Base-by-base conservation (phyloP, 306 rosid species). In the Corylus americana region DNA sequence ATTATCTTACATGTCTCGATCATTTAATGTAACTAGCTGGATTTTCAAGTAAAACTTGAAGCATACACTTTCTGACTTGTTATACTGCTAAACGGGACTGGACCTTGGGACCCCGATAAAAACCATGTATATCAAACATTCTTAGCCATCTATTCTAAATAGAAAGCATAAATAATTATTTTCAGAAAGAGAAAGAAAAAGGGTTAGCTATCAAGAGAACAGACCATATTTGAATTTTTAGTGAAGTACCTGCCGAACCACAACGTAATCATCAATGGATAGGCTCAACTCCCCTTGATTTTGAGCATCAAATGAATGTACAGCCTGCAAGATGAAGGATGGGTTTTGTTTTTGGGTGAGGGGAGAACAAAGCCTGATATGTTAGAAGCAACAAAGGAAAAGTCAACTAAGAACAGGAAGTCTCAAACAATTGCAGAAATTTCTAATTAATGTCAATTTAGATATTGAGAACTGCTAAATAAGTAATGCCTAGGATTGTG, bases 221-320 rank as follows among this genome's bases (percentile, higher is more conserved):
- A 13, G 58, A 27, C 50, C 51, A 42, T 29, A 75, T 61, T 53
- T 63, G 27, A 64, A 55, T 68, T 55, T 54, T 31, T 35, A 31
- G 25, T 47, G 55, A 78, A 64, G 74, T 94, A 94, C 98, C 97
- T 94, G 92, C 35, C 89, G 95, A 75, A 94, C 90, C 75, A 91
- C 86, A 39, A 94, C 93, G 77, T 78, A 89, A 81, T 92, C 97
- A 80, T 90, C 97, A 51, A 94, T 55, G 4, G 97, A 85, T 61
- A 94, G 85, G 82, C 82, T 92, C 71, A 94, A 84, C 80, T 94
- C 98, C 47, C 97, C 97, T 3, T 86, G 95, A 78, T 92, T 93
- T 83, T 91, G 90, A 84, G 95, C 97, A 76, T 94, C 98, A 87
- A 94, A 94, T 48, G 92, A 89, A 80, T 94, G 98, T 66, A 94